These are phyloP conservation scores for Cubamyces lactineus DNA, from an alignment of 768 basidiomycete species.

Conservation along the genomic window DNA sequence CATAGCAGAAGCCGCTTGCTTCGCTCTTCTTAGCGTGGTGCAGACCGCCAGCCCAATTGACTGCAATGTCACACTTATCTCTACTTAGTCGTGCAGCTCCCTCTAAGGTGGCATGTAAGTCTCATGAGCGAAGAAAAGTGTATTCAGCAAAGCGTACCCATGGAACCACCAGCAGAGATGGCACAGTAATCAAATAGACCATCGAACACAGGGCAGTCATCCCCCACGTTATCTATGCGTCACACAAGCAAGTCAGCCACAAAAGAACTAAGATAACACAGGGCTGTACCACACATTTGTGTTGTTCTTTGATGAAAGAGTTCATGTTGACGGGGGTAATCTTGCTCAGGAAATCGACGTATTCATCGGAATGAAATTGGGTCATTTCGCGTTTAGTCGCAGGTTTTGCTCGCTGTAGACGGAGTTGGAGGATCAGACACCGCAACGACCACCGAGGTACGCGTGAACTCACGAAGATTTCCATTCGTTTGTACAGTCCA, in stretches of 20 bases:
- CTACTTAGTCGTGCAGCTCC: constrained; percentile 93
- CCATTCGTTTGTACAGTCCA: constrained; percentile 99
- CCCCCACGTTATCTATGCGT: constrained; percentile 87
- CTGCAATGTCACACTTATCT: constrained; percentile 98
- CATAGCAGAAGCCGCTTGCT: constrained; percentile 98
- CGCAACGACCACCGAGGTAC: not conserved
- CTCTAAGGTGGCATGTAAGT: constrained; percentile 53
- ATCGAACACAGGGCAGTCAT: constrained; percentile 98
- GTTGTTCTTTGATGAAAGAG: constrained; percentile 90
- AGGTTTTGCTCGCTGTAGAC: constrained; percentile 88
- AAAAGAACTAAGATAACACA: not conserved
- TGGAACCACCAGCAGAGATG: constrained; percentile 98
- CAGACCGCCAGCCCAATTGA: constrained; percentile 98
- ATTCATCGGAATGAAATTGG: constrained; percentile 99
- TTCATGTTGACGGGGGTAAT: constrained; percentile 97
- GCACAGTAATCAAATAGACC: constrained; percentile 99
- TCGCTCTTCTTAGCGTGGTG: constrained; percentile 99
- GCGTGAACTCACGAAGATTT: constrained; percentile 86
- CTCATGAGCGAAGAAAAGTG: not conserved
- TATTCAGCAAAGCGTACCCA: constrained; percentile 65
- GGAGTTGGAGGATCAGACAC: not conserved
- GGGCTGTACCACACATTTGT: constrained; percentile 71
- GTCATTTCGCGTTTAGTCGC: constrained; percentile 99
- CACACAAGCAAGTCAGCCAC: not conserved
- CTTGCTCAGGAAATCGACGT: constrained; percentile 93